phyloP scores from a whole-genome alignment of 176 grass and related monocot genomes.

The Secale cereale region DNA sequence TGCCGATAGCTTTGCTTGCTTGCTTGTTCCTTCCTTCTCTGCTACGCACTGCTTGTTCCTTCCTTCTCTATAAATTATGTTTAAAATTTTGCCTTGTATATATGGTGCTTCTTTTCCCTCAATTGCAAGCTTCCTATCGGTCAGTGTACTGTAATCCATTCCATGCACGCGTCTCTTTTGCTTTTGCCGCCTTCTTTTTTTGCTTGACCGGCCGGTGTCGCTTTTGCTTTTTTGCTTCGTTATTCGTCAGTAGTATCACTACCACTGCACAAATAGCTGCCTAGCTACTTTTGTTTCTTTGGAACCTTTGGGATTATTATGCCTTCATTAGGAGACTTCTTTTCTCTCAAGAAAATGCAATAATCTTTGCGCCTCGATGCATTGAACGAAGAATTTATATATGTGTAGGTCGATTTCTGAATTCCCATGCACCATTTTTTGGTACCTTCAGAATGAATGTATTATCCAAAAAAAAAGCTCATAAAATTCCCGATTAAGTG shows the following conservation, averaged over 20 bases:
- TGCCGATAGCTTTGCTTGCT: neutral
- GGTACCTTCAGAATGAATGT: no score
- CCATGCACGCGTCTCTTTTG: slow-evolving; percentile 5
- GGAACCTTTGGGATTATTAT: neutral
- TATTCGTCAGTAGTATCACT: neutral
- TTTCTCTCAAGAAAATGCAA: neutral
- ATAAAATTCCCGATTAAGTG: no score
- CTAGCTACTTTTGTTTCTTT: slow-evolving; percentile 14
- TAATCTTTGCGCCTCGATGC: no score
- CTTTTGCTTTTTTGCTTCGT: slow-evolving; percentile 41
- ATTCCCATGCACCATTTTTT: no score
- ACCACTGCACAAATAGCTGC: neutral
- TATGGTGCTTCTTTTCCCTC: neutral
- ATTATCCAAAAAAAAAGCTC: no score
- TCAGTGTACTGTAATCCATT: no score
- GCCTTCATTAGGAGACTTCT: neutral
- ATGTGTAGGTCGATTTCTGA: no score
- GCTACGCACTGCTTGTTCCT: neutral
- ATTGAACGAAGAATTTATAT: no score
- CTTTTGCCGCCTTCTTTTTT: slow-evolving; percentile 28
- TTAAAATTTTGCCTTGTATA: no score
- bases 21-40: neutral
- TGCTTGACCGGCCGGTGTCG: neutral
- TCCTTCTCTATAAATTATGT: neutral
- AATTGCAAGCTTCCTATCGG: neutral